Conservation (phyloP, 1,284 basidiomycete genomes). For the Leccinum fallax region DNA sequence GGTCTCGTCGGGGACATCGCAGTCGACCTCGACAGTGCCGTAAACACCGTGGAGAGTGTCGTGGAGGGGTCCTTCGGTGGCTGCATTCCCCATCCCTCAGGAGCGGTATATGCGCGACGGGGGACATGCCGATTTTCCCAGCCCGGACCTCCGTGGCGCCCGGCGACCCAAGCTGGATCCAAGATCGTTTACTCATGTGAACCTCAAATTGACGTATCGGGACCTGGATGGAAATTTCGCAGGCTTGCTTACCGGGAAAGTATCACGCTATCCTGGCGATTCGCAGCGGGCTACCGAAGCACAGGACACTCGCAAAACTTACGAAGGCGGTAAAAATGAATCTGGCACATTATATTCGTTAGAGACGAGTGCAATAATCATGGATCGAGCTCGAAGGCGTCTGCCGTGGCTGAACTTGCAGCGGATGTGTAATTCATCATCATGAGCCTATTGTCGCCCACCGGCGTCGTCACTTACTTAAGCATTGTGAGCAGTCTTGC, state of each 20-base stretch:
- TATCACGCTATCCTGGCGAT: conserved; percentile 26
- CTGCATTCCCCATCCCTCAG: conserved; percentile 19
- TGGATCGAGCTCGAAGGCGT: too few relatives aligned
- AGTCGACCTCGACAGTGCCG: conserved; percentile 26
- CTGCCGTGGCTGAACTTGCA: too few relatives aligned
- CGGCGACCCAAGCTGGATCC: conserved; percentile 23
- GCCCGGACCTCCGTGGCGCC: background rate
- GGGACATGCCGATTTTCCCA: conserved; percentile 27
- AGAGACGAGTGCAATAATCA: background rate
- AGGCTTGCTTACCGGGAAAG: conserved; percentile 4
- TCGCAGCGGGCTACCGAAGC: background rate
- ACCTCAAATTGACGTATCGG: background rate
- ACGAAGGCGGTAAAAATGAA: conserved; percentile 11
- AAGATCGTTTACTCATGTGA: conserved; percentile 18
- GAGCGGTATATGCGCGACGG: conserved; percentile 21
- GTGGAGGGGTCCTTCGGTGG: conserved; percentile 13
- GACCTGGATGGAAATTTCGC: background rate
- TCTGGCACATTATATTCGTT: background rate
- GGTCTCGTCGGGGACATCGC: too few relatives aligned
- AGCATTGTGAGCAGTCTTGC: conserved; percentile 25
- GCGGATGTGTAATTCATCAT: too few relatives aligned
- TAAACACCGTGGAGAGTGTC: conserved; percentile 24
- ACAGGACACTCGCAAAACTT: conserved; percentile 3
- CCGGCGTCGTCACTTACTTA: conserved; percentile 23
- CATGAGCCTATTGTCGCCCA: conserved; percentile 18